Base-by-base conservation (phyloP, 129 eudicot genomes). In the Erigeron canadensis region DNA sequence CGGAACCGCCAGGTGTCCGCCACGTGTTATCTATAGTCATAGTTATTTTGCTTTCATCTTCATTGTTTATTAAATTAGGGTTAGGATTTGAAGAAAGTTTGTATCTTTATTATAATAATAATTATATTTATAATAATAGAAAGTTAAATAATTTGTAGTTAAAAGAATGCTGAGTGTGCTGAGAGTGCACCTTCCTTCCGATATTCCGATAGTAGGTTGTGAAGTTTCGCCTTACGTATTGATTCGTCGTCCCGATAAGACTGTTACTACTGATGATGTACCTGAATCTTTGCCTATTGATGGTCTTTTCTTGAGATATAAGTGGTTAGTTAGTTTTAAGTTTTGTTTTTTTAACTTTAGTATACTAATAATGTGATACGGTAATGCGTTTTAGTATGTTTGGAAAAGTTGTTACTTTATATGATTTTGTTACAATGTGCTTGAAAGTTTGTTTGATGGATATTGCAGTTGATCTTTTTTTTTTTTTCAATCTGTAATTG, bases 1-100 rank as follows among this genome's bases (percentile, higher is more conserved):
- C 89, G 91, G 95, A 83, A 83, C 80, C 80, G 86, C 97, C 95
- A 66, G 81, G 84, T 76, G 75, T 83, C 91, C 89, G 95, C 86
- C 86, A 73, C 63, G 77, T 53, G 45, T 80, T 72, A 65, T 11
- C 58, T 43, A 75, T 76, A 12, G 76, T 47, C 23, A 40, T 28
- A 37, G 16, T 50, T 1, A 46, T 48, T 50, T 41, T 73, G 55
- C 74, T 55, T 12, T 72, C 61, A 43, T 71, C 81, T 75, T 73
- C 72, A 51, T 59, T 65, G 57, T 46, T 67, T 44, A 38, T 78
- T 28, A 51, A 62, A 64, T 16, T 1, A 53, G 58, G 58, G 23
- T 65, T 74, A 75, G 84, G 81, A 74, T 86, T 81, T 60, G 76
- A 62, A 54, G 75, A 48, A 51, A 47, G 34, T 28, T 28, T 28